A percentile compares a stretch with the other conserved stretches of the same genome.
Evolutionary conservation across 148 eudicot species (phyloP).

Genomic region (Drosera capensis): DNA sequence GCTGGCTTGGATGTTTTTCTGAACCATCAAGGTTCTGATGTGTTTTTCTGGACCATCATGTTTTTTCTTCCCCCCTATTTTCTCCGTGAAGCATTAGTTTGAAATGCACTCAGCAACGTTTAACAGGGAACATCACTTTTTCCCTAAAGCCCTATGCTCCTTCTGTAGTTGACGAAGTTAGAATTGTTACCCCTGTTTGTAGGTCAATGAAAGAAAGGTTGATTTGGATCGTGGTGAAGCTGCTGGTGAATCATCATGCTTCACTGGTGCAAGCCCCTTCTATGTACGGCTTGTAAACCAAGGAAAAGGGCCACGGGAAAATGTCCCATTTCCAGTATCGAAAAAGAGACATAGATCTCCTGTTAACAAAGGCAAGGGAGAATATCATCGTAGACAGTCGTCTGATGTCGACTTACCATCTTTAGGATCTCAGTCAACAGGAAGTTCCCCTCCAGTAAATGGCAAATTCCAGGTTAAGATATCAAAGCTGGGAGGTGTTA

Average conservation of each 20-base stretch:
- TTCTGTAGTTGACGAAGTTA: not conserved
- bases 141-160: not conserved
- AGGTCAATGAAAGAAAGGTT: conserved; percentile 77
- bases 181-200: conserved; percentile 3
- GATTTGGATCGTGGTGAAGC: conserved; percentile 30
- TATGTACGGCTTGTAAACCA: conserved; percentile 36
- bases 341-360: conserved; percentile 65
- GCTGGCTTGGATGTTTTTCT: too few relatives aligned
- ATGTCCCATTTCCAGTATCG: conserved; percentile 27
- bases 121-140: not conserved
- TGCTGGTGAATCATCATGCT: conserved; percentile 29
- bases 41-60: too few relatives aligned
- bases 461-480: conserved; percentile 23
- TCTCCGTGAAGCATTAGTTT: too few relatives aligned
- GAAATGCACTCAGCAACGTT: not conserved
- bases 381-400: conserved; percentile 17
- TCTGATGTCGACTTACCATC: conserved; percentile 16
- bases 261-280: conserved; percentile 53
- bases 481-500: conserved; percentile 20
- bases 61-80: too few relatives aligned
- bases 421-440: conserved; percentile 19
- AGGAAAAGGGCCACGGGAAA: conserved; percentile 18
- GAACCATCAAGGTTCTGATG: too few relatives aligned
- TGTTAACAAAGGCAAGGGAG: conserved; percentile 9
- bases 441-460: conserved; percentile 11